Base-by-base conservation (phyloP, 345 rosid genomes). In the Ceriops tagal region DNA sequence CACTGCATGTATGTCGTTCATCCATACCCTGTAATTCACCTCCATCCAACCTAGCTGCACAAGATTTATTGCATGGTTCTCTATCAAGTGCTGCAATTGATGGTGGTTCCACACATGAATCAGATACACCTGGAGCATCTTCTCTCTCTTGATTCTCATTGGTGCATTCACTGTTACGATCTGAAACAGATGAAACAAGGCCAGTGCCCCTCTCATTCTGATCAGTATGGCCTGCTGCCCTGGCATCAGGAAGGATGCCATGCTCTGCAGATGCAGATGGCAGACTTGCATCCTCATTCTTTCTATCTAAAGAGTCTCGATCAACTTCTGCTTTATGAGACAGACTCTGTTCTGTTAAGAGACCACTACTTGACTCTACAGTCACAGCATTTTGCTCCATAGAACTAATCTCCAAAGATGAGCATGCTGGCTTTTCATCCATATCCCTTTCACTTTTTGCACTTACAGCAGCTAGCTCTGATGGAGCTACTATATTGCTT, bases 21-120 rank as follows among this genome's bases (percentile, higher is more conserved):
- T 74, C 53, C 78, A 61, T 61, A 79, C 90, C 72, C 16, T 3
- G 18, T 15, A 18, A 43, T 56, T 86, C 86, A 10, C 78, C 76
- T 73, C 79, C 86, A 68, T 82, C 84, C 46, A 77, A 43, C 49
- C 16, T 3, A 43, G 49, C 0, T 4, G 4, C 49, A 43, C 49
- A 3, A 43, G 49, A 43, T 43, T 43, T 43, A 13, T 43, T 43
- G 18, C 18, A 13, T 43, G 49, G 5, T 43, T 56, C 31, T 10
- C 18, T 24, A 21, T 56, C 28, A 21, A 1, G 59, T 5, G 4
- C 18, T 24, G 59, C 26, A 56, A 56, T 27, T 21, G 28, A 21
- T 24, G 19, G 19, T 16, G 28, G 18, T 24, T 24, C 30, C 31
- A 10, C 31, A 24, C 16, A 27, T 24, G 59, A 10, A 56, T 11